These are phyloP conservation scores for Neoarthrinium moseri DNA, from an alignment of 2,329 filamentous ascomycete species.

Conservation along the genomic window DNA sequence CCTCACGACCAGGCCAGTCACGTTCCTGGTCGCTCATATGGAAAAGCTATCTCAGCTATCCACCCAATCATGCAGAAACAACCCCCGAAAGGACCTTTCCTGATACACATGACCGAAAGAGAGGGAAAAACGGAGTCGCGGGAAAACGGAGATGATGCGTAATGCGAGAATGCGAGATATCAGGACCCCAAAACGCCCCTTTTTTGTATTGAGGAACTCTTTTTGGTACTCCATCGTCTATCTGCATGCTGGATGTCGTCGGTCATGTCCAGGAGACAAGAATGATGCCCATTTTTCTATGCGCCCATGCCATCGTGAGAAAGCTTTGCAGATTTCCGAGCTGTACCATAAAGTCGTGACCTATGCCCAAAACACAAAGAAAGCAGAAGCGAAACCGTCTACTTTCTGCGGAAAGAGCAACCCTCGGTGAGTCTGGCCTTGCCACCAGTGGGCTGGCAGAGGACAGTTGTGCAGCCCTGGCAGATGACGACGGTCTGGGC, in stretches of 20 bases:
- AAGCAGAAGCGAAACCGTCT: slow-evolving; percentile 55
- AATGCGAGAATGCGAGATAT: slow-evolving; percentile 67
- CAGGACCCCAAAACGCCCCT: slow-evolving; percentile 74
- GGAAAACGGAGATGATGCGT: slow-evolving; percentile 35
- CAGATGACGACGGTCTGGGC: slow-evolving; percentile 99
- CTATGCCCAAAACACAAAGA: slow-evolving; percentile 40
- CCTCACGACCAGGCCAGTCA: slow-evolving; percentile 48
- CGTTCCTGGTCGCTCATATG: slow-evolving; percentile 51
- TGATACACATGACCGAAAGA: slow-evolving; percentile 41
- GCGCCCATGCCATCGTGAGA: slow-evolving; percentile 46
- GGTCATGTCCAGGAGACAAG: slow-evolving; percentile 33
- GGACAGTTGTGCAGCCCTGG: slow-evolving; percentile 98
- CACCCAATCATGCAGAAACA: slow-evolving; percentile 49
- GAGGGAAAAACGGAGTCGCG: slow-evolving; percentile 40
- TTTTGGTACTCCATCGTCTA: slow-evolving; percentile 69
- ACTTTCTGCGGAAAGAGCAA: slow-evolving; percentile 99
- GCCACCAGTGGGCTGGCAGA: slow-evolving; percentile 99
- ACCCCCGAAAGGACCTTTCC: slow-evolving; percentile 35
- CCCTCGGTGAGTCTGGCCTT: slow-evolving; percentile 99
- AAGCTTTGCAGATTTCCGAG: slow-evolving; percentile 58
- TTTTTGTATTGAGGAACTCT: slow-evolving; percentile 56
- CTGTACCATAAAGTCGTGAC: slow-evolving; percentile 52
- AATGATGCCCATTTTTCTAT: slow-evolving; percentile 35
- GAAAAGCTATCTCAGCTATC: slow-evolving; percentile 58
- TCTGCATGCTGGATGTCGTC: slow-evolving; percentile 51